Conservation (phyloP, 2,329 filamentous ascomycete genomes). For the Xylariaceae sp. region DNA sequence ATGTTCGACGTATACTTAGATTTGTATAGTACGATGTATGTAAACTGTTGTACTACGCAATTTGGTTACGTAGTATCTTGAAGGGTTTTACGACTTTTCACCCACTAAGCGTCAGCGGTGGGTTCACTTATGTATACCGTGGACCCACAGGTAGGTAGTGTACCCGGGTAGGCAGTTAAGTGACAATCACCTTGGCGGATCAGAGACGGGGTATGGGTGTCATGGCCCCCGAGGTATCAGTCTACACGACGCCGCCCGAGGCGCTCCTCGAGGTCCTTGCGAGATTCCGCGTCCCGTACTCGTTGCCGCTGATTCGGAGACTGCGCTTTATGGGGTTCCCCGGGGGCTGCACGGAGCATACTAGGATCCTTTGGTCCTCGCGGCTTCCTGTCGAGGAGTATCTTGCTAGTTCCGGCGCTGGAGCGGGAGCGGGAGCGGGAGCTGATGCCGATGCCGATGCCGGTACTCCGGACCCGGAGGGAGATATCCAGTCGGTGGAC, state of each 20-base stretch:
- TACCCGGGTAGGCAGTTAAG: no score
- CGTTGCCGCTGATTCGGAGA: slow-evolving; percentile 58
- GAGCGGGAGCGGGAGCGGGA: background rate
- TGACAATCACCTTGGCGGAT: no score
- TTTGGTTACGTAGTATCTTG: no score
- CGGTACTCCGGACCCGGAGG: background rate
- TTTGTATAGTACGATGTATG: no score
- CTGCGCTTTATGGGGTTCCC: slow-evolving; percentile 52
- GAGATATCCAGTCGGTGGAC: background rate
- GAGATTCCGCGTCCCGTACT: slow-evolving; percentile 50
- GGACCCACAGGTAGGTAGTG: no score
- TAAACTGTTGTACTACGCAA: no score
- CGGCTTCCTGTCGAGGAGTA: slow-evolving; percentile 2
- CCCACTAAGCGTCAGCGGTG: no score
- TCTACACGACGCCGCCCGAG: slow-evolving; percentile 33
- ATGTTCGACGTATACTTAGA: no score
- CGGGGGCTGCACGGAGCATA: slow-evolving; percentile 40
- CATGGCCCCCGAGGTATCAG: slow-evolving; percentile 17
- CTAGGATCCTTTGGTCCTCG: slow-evolving; percentile 37
- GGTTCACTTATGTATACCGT: no score
- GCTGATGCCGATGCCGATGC: no score
- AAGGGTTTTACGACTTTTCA: no score
- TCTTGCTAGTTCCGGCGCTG: background rate
- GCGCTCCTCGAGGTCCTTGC: slow-evolving; percentile 45
- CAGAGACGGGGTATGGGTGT: background rate